Percentiles rank a stretch among this genome's conserved stretches.
These are phyloP conservation scores for Penicillium silybi DNA, from an alignment of 495 filamentous ascomycete species.

Conservation along the genomic window DNA sequence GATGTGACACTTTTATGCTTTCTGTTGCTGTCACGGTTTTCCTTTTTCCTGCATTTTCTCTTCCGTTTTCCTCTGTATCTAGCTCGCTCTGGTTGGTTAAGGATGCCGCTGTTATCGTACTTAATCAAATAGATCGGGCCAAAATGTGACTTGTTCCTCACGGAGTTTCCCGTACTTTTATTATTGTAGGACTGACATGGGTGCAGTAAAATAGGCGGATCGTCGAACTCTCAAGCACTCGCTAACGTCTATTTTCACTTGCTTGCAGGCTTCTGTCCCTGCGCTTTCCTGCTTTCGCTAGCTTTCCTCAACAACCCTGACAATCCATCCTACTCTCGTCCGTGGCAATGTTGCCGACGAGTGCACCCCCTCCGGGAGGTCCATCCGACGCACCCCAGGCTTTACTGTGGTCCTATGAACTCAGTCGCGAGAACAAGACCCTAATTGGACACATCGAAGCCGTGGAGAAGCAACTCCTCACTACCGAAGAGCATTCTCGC, in stretches of 20 bases:
- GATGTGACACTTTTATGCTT: conserved; percentile 43
- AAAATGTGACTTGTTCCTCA: conserved; percentile 44
- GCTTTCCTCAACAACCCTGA: neutral
- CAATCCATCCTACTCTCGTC: neutral
- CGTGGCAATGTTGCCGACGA: neutral
- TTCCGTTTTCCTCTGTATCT: conserved; percentile 32
- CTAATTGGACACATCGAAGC: conserved; percentile 6
- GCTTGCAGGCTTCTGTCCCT: neutral
- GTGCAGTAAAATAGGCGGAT: too few relatives aligned
- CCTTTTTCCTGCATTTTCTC: conserved; percentile 26
- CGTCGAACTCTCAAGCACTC: neutral
- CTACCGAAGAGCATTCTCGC: neutral
- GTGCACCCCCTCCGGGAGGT: neutral
- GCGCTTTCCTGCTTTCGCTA: neutral
- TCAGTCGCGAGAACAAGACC: conserved; percentile 28
- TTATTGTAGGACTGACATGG: neutral
- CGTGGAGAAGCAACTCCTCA: conserved; percentile 1
- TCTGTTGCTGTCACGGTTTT: conserved; percentile 43
- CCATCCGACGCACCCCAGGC: conserved; percentile 1
- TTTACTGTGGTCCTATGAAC: conserved; percentile 34
- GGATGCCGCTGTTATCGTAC: conserved; percentile 35
- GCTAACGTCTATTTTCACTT: neutral
- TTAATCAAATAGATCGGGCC: conserved; percentile 42
- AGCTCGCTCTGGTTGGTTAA: conserved; percentile 43
- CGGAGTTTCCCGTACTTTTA: conserved; percentile 20